phyloP scores from a whole-genome alignment of 768 basidiomycete species.

The Tephrocybe sp. region DNA sequence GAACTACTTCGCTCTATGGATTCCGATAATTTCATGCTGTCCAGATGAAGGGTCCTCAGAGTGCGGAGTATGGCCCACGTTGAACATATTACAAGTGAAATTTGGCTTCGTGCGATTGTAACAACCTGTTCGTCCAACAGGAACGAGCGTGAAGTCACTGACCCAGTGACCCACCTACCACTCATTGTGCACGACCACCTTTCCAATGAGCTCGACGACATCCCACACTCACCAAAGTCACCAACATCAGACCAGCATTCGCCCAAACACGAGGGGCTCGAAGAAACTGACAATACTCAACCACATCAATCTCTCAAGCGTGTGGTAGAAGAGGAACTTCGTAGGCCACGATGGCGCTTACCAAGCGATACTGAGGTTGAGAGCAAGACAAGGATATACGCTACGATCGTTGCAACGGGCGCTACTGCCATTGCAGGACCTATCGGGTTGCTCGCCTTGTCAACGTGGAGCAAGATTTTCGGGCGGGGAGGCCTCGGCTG shows the following conservation, averaged over 20 bases:
- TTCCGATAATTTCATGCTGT: too few species aligned
- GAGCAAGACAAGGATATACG: conserved; percentile 28
- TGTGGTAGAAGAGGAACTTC: conserved; percentile 27
- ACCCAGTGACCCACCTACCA: conserved; percentile 40
- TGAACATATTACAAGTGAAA: too few species aligned
- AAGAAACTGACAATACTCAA: conserved; percentile 18
- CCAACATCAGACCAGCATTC: conserved; percentile 19
- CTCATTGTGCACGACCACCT: conserved; percentile 35
- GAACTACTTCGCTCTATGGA: too few species aligned
- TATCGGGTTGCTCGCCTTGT: conserved; percentile 22
- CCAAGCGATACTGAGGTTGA: conserved; percentile 25
- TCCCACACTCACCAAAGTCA: conserved; percentile 25
- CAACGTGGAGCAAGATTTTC: conserved; percentile 19
- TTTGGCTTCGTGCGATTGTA: too few species aligned
- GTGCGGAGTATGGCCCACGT: too few species aligned
- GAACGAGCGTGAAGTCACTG: conserved; percentile 33
- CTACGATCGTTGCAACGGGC: conserved; percentile 28
- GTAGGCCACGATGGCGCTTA: conserved; percentile 34
- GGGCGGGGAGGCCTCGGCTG: conserved; percentile 18
- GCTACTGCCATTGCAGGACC: conserved; percentile 29
- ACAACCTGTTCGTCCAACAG: too few species aligned
- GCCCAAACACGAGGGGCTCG: conserved; percentile 16
- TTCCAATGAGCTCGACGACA: conserved; percentile 33
- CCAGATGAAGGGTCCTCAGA: too few species aligned
- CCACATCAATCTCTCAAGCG: conserved; percentile 28